Evolutionary conservation across 2,329 filamentous ascomycete genomes (phyloP), one percentile per base, ranked within the genome.

Genomic region (Trichoderma sp.): DNA sequence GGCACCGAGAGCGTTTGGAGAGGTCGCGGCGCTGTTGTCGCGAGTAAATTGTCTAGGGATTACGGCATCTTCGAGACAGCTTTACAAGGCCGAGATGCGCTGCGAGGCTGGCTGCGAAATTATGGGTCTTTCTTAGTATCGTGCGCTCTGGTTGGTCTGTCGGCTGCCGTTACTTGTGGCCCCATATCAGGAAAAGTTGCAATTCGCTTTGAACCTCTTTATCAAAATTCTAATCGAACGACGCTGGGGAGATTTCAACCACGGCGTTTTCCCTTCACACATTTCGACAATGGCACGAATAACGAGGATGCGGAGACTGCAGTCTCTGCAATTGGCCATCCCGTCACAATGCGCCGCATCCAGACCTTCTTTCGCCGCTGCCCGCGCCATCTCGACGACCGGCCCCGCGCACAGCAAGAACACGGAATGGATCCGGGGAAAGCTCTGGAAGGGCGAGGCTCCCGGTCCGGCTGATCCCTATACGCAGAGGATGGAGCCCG

Each of bases 261-360:
- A 15, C 30, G 36, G 66, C 26, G 32, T 8, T n/a, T 65, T 56
- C n/a, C 28, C n/a, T 12, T 43, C 36, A 65, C 39, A 71, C 39
- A 67, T 51, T 57, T 57, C 60, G 73, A 79, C 73, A 75, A 85
- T 86, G 83, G 78, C 83, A 72, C 82, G 84, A 79, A 80, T 85
- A 82, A 76, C 82, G 71, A 78, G 81, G 74, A 75, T 81, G 74
- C 77, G 79, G 76, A 78, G 79, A 47, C 77, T 83, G 5, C 76
- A 76, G 74, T 78, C 76, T 73, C 75, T 82, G 69, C 77, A 75
- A 71, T 73, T 77, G 71, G 73, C 77, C 26, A 70, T 73, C 39
- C 73, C 75, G 68, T 75, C 75, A 26, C 75, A 74, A 51, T 74
- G 76, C 66, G 67, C 69, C 60, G 69, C 78, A 39, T 72, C 76